Conservation (phyloP, 495 filamentous ascomycete species). For the Lasiosphaeria hispida region DNA sequence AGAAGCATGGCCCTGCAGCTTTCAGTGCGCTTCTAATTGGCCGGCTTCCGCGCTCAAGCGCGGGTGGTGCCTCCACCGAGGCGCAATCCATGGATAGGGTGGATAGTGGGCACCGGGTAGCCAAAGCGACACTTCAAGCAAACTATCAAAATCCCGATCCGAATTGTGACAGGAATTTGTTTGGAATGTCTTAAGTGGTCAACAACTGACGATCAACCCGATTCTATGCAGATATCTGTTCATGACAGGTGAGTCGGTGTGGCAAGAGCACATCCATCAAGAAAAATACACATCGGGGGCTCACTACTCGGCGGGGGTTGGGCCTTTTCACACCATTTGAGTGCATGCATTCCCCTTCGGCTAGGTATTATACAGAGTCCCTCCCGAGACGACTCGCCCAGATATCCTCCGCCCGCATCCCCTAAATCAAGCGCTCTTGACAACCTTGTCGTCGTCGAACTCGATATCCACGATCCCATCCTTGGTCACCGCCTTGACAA, state of each 20-base stretch:
- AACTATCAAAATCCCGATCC: background rate
- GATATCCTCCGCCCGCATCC: background rate
- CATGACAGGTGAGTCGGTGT: too few species aligned
- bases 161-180: too few species aligned
- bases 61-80: too few species aligned
- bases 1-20: too few species aligned
- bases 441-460: constrained; percentile 74
- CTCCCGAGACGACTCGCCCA: constrained; percentile 10
- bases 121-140: background rate
- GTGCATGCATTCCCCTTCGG: constrained; percentile 15
- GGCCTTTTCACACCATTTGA: background rate
- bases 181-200: too few species aligned
- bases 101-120: background rate
- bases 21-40: background rate
- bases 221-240: too few species aligned
- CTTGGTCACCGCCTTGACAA: constrained; percentile 90
- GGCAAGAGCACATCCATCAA: too few species aligned
- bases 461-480: constrained; percentile 81
- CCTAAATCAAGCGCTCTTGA: constrained; percentile 56
- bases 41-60: background rate
- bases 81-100: too few species aligned
- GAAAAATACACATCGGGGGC: too few species aligned
- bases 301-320: too few species aligned
- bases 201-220: too few species aligned
- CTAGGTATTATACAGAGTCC: constrained; percentile 32